Percentiles rank a stretch among this genome's conserved stretches.
These are phyloP conservation scores for Plasmodium yoelii DNA, from an alignment of 169 alveolate species.

Conservation along the genomic window DNA sequence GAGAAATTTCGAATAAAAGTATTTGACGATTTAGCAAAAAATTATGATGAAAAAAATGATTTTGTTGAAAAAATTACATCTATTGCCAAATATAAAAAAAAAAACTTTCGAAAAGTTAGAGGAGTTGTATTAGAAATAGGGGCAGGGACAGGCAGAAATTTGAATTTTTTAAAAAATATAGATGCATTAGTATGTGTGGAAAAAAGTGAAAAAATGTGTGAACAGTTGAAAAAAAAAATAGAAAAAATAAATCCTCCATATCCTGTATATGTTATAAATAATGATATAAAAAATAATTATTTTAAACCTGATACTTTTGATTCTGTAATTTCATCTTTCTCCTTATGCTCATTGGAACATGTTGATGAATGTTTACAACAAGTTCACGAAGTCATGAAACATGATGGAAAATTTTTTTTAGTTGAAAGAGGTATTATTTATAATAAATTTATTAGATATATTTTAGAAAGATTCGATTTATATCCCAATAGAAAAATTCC, in stretches of 20 bases:
- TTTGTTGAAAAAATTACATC: slow-evolving; percentile 71
- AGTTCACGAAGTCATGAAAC: slow-evolving; percentile 79
- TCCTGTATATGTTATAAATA: slow-evolving; percentile 83
- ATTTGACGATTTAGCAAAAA: slow-evolving; percentile 71
- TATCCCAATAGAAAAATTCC: slow-evolving; percentile 86
- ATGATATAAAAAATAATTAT: slow-evolving; percentile 78
- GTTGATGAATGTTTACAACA: slow-evolving; percentile 78
- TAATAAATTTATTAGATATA: slow-evolving; percentile 71
- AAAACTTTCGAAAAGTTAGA: slow-evolving; percentile 77
- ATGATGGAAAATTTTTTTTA: slow-evolving; percentile 78
- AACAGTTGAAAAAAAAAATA: slow-evolving; percentile 80
- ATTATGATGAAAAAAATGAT: slow-evolving; percentile 74
- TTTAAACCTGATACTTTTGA: slow-evolving; percentile 82
- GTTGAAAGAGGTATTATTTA: slow-evolving; percentile 84
- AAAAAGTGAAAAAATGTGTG: slow-evolving; percentile 83
- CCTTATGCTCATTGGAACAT: slow-evolving; percentile 85
- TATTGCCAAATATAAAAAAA: slow-evolving; percentile 67
- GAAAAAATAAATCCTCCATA: slow-evolving; percentile 81
- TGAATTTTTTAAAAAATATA: slow-evolving; percentile 77
- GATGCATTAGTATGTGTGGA: slow-evolving; percentile 83
- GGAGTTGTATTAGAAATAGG: slow-evolving; percentile 87
- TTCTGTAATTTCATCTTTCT: slow-evolving; percentile 83
- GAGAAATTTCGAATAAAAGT: slow-evolving; percentile 56
- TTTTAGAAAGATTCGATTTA: slow-evolving; percentile 78
- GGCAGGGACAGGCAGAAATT: slow-evolving; percentile 84